Base-by-base conservation (phyloP, 805 yeast genomes). In the Lipomyces lipofer region DNA sequence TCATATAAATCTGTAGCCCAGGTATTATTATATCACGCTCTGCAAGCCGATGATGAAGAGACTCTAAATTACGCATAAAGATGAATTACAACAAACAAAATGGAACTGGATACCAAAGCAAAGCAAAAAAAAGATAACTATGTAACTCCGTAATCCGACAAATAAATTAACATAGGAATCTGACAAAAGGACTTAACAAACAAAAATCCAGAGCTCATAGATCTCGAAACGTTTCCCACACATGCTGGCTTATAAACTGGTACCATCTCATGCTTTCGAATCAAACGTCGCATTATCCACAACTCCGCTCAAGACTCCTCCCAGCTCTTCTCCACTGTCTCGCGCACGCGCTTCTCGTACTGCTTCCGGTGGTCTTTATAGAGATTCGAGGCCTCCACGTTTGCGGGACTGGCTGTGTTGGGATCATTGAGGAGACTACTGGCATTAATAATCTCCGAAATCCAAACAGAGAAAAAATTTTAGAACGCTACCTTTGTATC, bases 271-370 rank as follows among this genome's bases (percentile, higher is more conserved):
- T n/a, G n/a, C n/a, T n/a, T n/a, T n/a, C n/a, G 35, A 12, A 30
- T 30, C n/a, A n/a, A n/a, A 12, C 35, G 35, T 12, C 35, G n/a
- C 13, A 30, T 30, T n/a, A n/a, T n/a, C n/a, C n/a, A n/a, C n/a
- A n/a, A n/a, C n/a, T n/a, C n/a, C n/a, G n/a, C n/a, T 35, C 46
- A 54, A 47, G 58, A 45, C 33, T 58, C 62, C 25, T 84, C 84
- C 97, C 97, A 91, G 64, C 95, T 87, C 61, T 80, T 85, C 64
- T 94, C 99, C 35, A 94, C 99, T 0, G 97, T 89, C 69, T 90
- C 95, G 62, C 95, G 82, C 15, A 94, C 99, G 60, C 97, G 76
- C 69, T 89, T 89, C 51, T 85, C 81, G 69, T 94, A 94, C 72
- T 91, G 97, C 25, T 91, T 84, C 60, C 95, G 83, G 69, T 94